These are phyloP conservation scores for Citrullus colocynthis DNA, from an alignment of 306 rosid species.

Conservation along the genomic window DNA sequence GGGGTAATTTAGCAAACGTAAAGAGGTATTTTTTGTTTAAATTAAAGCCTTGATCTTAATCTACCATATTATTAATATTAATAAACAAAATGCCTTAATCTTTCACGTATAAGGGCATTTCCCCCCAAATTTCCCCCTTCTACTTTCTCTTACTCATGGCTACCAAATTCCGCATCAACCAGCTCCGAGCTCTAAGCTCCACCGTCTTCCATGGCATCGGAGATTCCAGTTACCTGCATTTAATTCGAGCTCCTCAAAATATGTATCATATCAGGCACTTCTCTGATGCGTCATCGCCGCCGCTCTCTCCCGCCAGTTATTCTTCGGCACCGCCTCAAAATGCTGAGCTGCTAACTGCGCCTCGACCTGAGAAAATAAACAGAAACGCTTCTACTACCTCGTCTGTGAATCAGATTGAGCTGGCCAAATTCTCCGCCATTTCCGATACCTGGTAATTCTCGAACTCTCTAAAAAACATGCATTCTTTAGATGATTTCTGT, in stretches of 20 bases:
- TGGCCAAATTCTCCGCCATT: constrained; percentile 63
- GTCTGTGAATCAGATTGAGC: constrained; percentile 53
- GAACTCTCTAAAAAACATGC: not conserved
- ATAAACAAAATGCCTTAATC: no score
- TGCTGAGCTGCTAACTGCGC: constrained; percentile 3
- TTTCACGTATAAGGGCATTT: not conserved
- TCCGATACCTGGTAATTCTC: constrained; percentile 56
- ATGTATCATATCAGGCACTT: constrained; percentile 21
- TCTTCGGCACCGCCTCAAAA: constrained; percentile 16
- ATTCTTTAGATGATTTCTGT: not conserved
- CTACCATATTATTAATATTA: no score
- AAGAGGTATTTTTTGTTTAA: no score
- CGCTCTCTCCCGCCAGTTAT: not conserved
- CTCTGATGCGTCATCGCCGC: constrained; percentile 22
- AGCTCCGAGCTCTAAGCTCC: constrained; percentile 20
- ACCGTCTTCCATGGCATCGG: constrained; percentile 1
- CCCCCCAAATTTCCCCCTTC: not conserved
- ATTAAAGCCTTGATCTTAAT: no score
- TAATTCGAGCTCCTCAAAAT: not conserved
- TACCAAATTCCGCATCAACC: constrained; percentile 19
- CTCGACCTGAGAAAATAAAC: not conserved
- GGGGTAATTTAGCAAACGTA: no score
- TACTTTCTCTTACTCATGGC: constrained; percentile 13
- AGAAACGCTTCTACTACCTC: constrained; percentile 19
- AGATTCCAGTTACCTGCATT: not conserved